Evolutionary conservation across 2,329 filamentous ascomycete genomes (phyloP).

Genomic region (Aspergillus pseudoterreus): DNA sequence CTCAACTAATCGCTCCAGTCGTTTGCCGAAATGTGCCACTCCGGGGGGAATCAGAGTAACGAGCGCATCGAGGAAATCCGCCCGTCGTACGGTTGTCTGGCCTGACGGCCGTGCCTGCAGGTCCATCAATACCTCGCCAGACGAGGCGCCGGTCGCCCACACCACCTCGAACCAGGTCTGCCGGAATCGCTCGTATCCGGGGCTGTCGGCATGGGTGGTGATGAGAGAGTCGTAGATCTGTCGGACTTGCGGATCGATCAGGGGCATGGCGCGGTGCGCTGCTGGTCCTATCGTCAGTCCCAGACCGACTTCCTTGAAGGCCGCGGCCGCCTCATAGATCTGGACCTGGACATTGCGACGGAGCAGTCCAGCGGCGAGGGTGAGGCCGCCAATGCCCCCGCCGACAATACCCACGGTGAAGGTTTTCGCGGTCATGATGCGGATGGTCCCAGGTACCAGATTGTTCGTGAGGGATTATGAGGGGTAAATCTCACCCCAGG

Average conservation of each 20-base stretch:
- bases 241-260: conserved; percentile 43
- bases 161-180: conserved; percentile 32
- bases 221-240: conserved; percentile 28
- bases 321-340: conserved; percentile 54
- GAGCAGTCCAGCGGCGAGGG: conserved; percentile 51
- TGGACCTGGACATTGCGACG: conserved; percentile 44
- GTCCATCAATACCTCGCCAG: conserved; percentile 24
- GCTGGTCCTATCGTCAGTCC: conserved; percentile 57
- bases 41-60: conserved; percentile 26
- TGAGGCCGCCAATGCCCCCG: conserved; percentile 56
- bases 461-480: neutral
- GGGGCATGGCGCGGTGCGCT: conserved; percentile 52
- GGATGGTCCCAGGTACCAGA: neutral
- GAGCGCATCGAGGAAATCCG: conserved; percentile 31
- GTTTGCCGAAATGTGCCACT: conserved; percentile 33
- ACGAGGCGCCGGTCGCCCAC: conserved; percentile 20
- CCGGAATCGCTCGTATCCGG: conserved; percentile 24
- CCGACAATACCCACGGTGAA: conserved; percentile 55
- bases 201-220: conserved; percentile 31
- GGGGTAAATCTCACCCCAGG: neutral
- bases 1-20: conserved; percentile 19
- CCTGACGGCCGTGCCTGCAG: conserved; percentile 27
- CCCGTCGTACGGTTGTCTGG: conserved; percentile 29
- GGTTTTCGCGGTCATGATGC: conserved; percentile 19
- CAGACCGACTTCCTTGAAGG: conserved; percentile 57